Evolutionary conservation across 495 filamentous ascomycete species (phyloP), one percentile per base, ranked within the genome.

Genomic region (Oleoguttula mirabilis): DNA sequence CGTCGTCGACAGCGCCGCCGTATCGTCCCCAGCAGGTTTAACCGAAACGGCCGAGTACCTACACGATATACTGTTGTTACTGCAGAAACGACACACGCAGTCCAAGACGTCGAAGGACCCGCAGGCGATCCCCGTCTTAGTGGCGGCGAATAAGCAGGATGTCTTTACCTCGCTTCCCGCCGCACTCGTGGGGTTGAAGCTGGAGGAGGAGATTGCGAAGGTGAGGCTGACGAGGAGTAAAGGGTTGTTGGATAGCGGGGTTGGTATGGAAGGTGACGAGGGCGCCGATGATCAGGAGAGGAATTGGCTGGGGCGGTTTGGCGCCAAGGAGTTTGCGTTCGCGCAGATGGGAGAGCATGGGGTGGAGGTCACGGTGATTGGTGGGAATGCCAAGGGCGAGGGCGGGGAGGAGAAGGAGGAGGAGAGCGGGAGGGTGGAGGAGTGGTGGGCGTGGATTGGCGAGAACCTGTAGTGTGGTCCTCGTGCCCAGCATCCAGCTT

Each of bases 61-160:
- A 2, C 82, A 96, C 61, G 86, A 94, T 42, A 62, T 88, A 2
- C 70, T 98, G 10, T 66, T 95, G 3, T 47, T 78, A 0, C 67
- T 98, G 33, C 90, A 98, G 59, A 82, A 78, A 59, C 71, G 81
- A 4, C 69, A 75, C n/a, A 66, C 73, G 11, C 63, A 55, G 10
- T 69, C 61, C 24, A 69, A 73, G 49, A 75, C 70, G 8, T 64
- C 68, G 32, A 78, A 77, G 43, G 67, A 70, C 1, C 73, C 76
- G 0, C 60, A 70, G 12, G 71, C 75, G 15, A 69, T 92, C 21
- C 75, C 81, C 0, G 73, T 98, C 2, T 63, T 96, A 15, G 63
- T 98, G 28, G 88, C 84, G 3, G 88, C 87, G 27, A 96, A 96
- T 58, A 98, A 98, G 68, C 69, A 87, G 37, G 90, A 98, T 60